Evolutionary conservation across 2,329 filamentous ascomycete species (phyloP), one percentile per base, ranked within the genome.

Genomic region (Cordyceps fumosorosea): DNA sequence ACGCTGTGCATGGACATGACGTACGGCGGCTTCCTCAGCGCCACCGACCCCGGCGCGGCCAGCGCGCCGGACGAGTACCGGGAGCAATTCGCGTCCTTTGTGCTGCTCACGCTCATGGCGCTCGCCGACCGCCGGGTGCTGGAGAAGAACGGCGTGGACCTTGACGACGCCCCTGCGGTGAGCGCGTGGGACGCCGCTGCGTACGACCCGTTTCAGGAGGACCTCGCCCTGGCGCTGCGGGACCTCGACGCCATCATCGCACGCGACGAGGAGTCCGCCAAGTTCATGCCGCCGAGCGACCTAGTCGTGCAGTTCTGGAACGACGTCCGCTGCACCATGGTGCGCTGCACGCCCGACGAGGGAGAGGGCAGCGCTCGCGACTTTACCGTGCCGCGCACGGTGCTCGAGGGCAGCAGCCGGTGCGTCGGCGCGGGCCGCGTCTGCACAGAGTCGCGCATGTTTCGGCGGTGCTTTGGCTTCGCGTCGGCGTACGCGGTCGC

Each of bases 51-150:
- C 58, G 63, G 64, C 8, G 14, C 29, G 6, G 45, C 34, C 34
- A 8, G 57, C 20, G 66, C 67, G 11, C 67, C 68, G 0, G 65
- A 65, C n/a, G 65, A 65, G 10, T 65, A 67, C 10, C 64, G 64
- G 1, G 22, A 45, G 5, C 66, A 70, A 58, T 69, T 69, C 60
- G 62, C 61, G 16, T 62, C 64, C 14, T 67, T 69, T 40, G 58
- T 68, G 40, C 34, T 67, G 40, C 61, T 69, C n/a, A 62, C 67
- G 63, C 66, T 70, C 6, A 63, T 69, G 52, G 69, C 73, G 6
- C 72, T 71, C 56, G 74, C 74, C 18, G 76, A 75, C 62, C 70
- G 71, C 24, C 69, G 67, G 40, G 69, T 72, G 2, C 71, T 71
- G 40, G 64, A 70, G 57, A 69, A 73, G 29, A 62, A 73, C 66